A percentile compares a stretch with the other conserved stretches of the same genome.
These are phyloP conservation scores for Aspergillus sp. DNA, from an alignment of 2,329 filamentous ascomycete species.

Conservation along the genomic window DNA sequence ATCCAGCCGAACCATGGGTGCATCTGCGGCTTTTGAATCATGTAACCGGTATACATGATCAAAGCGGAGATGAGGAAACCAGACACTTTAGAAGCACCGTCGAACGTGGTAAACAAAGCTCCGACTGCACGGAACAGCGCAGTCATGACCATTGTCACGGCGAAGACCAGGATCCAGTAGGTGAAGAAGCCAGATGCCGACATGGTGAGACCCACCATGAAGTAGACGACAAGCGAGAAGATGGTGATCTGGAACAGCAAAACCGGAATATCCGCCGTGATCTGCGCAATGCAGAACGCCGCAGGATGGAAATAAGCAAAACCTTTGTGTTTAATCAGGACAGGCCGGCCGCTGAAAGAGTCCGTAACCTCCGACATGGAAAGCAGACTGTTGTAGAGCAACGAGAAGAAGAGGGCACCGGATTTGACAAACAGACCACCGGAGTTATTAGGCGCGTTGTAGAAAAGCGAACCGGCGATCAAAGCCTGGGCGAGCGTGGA, in stretches of 20 bases:
- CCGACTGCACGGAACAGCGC: conserved; percentile 57
- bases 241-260: conserved; percentile 59
- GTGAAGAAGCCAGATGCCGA: conserved; percentile 60
- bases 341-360: conserved; percentile 59
- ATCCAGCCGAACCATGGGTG: conserved; percentile 54
- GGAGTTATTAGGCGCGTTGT: conserved; percentile 57
- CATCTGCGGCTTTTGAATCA: conserved; percentile 47
- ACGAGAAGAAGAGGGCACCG: conserved; percentile 62
- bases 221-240: conserved; percentile 61
- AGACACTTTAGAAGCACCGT: conserved; percentile 56
- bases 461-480: conserved; percentile 66
- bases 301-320: conserved; percentile 59
- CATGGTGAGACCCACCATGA: conserved; percentile 58
- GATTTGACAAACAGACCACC: conserved; percentile 62
- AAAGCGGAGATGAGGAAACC: conserved; percentile 36
- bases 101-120: conserved; percentile 56
- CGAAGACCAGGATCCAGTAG: conserved; percentile 55
- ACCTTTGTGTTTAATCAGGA: conserved; percentile 57
- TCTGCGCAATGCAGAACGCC: conserved; percentile 43
- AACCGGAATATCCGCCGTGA: conserved; percentile 51
- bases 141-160: conserved; percentile 57
- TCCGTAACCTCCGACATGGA: conserved; percentile 66
- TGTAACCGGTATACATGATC: conserved; percentile 43
- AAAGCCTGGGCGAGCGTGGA: conserved; percentile 59
- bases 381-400: conserved; percentile 61